These are phyloP conservation scores for Saururus chinensis DNA, from an alignment of 164 flowering plant species.

Conservation along the genomic window DNA sequence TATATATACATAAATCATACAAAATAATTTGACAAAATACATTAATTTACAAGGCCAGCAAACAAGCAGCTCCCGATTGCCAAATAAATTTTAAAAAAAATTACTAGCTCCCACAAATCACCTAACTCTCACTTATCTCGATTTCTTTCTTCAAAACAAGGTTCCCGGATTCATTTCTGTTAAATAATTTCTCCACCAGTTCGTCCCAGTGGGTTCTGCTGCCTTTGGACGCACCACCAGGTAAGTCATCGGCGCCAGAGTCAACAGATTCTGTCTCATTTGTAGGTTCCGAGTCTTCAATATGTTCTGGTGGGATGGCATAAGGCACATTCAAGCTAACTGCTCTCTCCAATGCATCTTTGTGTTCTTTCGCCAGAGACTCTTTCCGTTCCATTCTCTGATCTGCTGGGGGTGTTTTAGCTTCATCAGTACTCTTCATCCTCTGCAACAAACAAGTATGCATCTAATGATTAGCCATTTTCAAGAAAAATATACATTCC, in stretches of 20 bases:
- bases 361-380: conserved; percentile 72
- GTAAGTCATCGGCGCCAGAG: conserved; percentile 8
- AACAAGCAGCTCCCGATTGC: no score
- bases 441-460: conserved; percentile 23
- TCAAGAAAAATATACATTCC: neutral
- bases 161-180: conserved; percentile 35
- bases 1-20: no score
- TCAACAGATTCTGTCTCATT: conserved; percentile 9
- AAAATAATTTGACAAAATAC: no score
- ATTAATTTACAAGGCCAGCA: no score
- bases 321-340: conserved; percentile 76
- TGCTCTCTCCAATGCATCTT: conserved; percentile 85
- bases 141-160: conserved; percentile 17
- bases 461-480: neutral
- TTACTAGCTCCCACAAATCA: no score
- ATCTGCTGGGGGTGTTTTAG: conserved; percentile 44
- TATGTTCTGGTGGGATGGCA: conserved; percentile 30
- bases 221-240: conserved; percentile 9
- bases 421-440: conserved; percentile 32
- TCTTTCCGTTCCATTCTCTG: conserved; percentile 54
- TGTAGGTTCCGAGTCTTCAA: conserved; percentile 5
- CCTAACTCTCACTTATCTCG: neutral
- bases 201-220: conserved; percentile 52
- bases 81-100: no score
- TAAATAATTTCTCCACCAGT: conserved; percentile 49